phyloP scores from a whole-genome alignment of 495 filamentous ascomycete genomes.

The Bryoglossum gracile region DNA sequence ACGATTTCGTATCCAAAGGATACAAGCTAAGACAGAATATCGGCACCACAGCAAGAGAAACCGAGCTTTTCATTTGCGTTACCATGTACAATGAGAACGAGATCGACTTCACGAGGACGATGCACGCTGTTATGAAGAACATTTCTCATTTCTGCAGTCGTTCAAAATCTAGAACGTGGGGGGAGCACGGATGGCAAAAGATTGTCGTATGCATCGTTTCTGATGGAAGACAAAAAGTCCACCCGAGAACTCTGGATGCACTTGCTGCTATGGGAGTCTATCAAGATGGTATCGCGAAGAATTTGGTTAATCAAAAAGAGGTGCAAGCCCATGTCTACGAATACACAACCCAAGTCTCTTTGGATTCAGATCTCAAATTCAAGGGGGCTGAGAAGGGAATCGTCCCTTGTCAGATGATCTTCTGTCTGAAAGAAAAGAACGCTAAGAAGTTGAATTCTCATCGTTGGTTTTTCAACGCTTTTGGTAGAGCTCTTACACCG shows the following conservation, averaged over 20 bases:
- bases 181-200: conserved; percentile 97
- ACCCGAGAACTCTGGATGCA: conserved; percentile 90
- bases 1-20: conserved; percentile 80
- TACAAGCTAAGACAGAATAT: conserved; percentile 98
- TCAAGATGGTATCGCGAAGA: conserved; percentile 97
- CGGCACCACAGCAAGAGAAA: conserved; percentile 76
- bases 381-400: conserved; percentile 99
- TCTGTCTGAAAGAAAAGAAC: conserved; percentile 98
- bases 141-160: conserved; percentile 93
- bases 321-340: conserved; percentile 92
- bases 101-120: conserved; percentile 89
- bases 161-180: conserved; percentile 90
- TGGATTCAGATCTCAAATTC: conserved; percentile 93
- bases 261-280: conserved; percentile 97
- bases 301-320: conserved; percentile 86
- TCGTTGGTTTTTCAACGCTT: conserved; percentile 99
- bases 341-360: conserved; percentile 95
- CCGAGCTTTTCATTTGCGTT: conserved; percentile 95
- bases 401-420: conserved; percentile 97
- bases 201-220: conserved; percentile 96
- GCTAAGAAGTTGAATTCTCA: conserved; percentile 97
- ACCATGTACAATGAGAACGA: conserved; percentile 99
- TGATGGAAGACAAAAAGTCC: conserved; percentile 89
- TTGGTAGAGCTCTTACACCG: conserved; percentile 84
- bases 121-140: conserved; percentile 99